Percentiles rank a stretch among this genome's conserved stretches.
These are phyloP conservation scores for Parafenestella ontariensis DNA, from an alignment of 2,329 filamentous ascomycete genomes.

Conservation along the genomic window DNA sequence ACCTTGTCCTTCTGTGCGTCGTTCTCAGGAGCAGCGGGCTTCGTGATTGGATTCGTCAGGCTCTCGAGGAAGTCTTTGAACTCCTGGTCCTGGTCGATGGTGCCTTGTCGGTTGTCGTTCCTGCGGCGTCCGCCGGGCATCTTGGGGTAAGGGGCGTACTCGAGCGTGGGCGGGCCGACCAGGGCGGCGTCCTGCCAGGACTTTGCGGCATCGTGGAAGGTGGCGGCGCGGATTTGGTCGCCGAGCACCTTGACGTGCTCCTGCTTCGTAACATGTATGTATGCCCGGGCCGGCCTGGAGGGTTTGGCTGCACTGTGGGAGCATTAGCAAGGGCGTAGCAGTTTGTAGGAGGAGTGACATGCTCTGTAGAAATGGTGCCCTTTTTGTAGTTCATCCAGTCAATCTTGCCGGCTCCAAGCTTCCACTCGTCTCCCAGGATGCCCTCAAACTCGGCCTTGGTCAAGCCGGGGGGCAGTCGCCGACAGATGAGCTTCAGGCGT, in stretches of 20 bases:
- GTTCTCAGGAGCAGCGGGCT: conserved; percentile 61
- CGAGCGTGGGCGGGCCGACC: conserved; percentile 78
- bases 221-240: conserved; percentile 70
- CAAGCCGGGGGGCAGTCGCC: conserved; percentile 84
- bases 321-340: conserved; percentile 4
- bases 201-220: conserved; percentile 83
- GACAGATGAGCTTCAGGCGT: conserved; percentile 83
- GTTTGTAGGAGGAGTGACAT: conserved; percentile 43
- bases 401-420: conserved; percentile 76
- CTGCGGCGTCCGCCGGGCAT: conserved; percentile 77
- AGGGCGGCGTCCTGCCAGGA: conserved; percentile 75
- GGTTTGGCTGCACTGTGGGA: conserved; percentile 68
- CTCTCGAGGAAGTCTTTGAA: conserved; percentile 93
- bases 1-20: conserved; percentile 66
- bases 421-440: conserved; percentile 81
- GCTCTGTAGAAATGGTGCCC: conserved; percentile 87
- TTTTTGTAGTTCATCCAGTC: conserved; percentile 80
- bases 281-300: conserved; percentile 79
- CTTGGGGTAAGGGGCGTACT: conserved; percentile 84
- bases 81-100: conserved; percentile 94
- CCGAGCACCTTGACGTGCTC: conserved; percentile 72
- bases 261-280: conserved; percentile 79
- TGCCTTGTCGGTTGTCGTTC: conserved; percentile 85
- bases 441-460: conserved; percentile 78
- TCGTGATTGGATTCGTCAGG: conserved; percentile 76